These are phyloP conservation scores for Cornus florida DNA, from an alignment of 148 eudicot species.

Conservation along the genomic window DNA sequence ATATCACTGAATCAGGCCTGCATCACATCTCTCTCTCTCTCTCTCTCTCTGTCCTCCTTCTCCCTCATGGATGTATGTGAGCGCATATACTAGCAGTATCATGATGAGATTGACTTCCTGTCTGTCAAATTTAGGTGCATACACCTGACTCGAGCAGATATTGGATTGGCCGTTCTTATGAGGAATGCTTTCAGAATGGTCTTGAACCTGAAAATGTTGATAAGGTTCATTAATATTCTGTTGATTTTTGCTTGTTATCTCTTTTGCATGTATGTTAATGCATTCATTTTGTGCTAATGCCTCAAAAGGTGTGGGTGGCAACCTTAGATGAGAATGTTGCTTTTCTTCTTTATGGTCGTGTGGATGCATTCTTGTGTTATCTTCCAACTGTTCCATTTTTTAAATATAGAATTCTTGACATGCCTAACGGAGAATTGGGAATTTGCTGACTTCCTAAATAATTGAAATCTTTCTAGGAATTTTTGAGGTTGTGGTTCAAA, in stretches of 20 bases:
- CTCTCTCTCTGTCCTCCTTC: constrained; percentile 9
- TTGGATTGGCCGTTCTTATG: constrained; percentile 83
- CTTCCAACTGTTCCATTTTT: neutral
- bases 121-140: constrained; percentile 59
- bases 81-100: neutral
- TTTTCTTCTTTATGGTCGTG: neutral
- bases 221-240: constrained; percentile 43
- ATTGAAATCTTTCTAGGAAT: constrained; percentile 56
- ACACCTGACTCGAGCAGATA: constrained; percentile 99
- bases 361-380: neutral
- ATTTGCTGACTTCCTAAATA: constrained; percentile 8
- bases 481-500: constrained; percentile 95
- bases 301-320: neutral
- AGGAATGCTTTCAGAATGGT: constrained; percentile 62
- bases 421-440: neutral
- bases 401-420: neutral
- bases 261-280: neutral
- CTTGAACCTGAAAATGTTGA: constrained; percentile 98
- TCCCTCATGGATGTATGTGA: neutral
- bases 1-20: neutral
- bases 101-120: constrained; percentile 3
- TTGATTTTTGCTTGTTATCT: neutral
- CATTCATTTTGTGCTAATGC: neutral
- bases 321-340: neutral
- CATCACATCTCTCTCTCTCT: neutral